Percentiles rank a stretch among this genome's conserved stretches.
phyloP scores from a whole-genome alignment of 768 basidiomycete genomes.

The Russula sp. region DNA sequence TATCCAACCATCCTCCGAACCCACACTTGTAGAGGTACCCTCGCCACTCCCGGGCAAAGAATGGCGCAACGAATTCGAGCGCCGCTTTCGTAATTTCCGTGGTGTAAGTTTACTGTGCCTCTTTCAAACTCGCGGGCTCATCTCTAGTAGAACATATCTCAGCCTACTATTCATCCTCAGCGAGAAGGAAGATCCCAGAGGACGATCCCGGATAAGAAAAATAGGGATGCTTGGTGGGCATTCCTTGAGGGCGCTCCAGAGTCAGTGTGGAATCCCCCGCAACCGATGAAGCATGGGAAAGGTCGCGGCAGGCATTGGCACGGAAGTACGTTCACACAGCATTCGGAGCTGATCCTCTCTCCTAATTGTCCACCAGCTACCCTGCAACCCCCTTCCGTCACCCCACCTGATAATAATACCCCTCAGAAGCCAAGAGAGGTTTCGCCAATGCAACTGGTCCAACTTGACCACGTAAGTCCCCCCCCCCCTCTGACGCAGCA shows the following conservation, averaged over 20 bases:
- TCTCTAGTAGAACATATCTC: conserved; percentile 50
- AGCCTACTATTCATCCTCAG: conserved; percentile 49
- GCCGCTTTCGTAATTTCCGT: conserved; percentile 58
- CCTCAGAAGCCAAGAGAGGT: conserved; percentile 35
- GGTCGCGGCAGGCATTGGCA: background rate
- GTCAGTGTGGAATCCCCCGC: conserved; percentile 56
- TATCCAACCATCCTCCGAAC: conserved; percentile 9
- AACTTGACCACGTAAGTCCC: conserved; percentile 58
- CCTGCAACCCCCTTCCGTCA: background rate
- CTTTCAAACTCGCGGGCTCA: background rate
- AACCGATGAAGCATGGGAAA: conserved; percentile 29
- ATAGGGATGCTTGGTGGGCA: conserved; percentile 75
- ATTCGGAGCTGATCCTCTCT: background rate
- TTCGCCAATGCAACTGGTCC: conserved; percentile 45
- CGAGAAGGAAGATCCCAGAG: conserved; percentile 28
- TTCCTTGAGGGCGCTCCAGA: conserved; percentile 65
- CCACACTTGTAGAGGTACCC: conserved; percentile 24
- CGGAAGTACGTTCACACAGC: conserved; percentile 16
- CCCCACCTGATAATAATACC: background rate
- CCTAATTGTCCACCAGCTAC: conserved; percentile 1
- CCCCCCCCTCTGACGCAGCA: background rate
- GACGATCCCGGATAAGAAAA: conserved; percentile 59
- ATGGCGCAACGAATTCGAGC: conserved; percentile 56
- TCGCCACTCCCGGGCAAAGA: conserved; percentile 51
- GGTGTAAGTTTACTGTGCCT: conserved; percentile 33